phyloP scores from a whole-genome alignment of 192 early-diverging fungal species.

The Glomus cerebriforme region DNA sequence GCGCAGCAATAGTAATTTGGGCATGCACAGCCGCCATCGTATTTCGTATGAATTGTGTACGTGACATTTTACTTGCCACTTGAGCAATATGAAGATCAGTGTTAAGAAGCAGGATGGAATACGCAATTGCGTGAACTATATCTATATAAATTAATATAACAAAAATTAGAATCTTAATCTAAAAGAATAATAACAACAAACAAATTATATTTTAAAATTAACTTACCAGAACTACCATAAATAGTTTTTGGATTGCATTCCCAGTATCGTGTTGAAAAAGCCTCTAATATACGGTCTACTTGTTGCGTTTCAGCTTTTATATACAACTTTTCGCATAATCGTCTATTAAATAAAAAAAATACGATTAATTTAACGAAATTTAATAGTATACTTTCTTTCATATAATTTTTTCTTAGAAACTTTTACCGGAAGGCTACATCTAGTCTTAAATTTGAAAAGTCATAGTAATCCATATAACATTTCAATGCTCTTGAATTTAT shows the following conservation, averaged over 20 bases:
- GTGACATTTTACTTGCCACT: slow-evolving; percentile 69
- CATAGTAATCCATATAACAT: slow-evolving; percentile 79
- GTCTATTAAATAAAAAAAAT: slow-evolving; percentile 37
- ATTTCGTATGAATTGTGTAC: slow-evolving; percentile 71
- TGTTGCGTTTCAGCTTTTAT: slow-evolving; percentile 92
- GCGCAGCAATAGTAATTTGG: slow-evolving; percentile 15
- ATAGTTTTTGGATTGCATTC: slow-evolving; percentile 74
- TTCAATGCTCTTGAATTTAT: slow-evolving; percentile 59
- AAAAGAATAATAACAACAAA: not conserved
- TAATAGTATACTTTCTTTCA: slow-evolving; percentile 1
- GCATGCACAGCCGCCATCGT: slow-evolving; percentile 57
- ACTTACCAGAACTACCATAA: slow-evolving; percentile 44
- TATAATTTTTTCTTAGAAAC: not conserved
- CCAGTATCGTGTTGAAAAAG: slow-evolving; percentile 80
- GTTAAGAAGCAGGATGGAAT: slow-evolving; percentile 86
- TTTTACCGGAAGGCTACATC: slow-evolving; percentile 75
- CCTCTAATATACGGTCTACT: slow-evolving; percentile 86
- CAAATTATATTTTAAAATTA: not conserved
- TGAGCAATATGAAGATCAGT: slow-evolving; percentile 93
- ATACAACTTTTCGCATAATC: slow-evolving; percentile 74
- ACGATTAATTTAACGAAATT: not conserved
- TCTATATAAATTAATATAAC: slow-evolving; percentile 47
- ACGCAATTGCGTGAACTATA: slow-evolving; percentile 83
- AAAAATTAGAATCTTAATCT: not conserved
- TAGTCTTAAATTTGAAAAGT: slow-evolving; percentile 67